Conservation (phyloP, 768 basidiomycete genomes). For the Podaxis rugospora region DNA sequence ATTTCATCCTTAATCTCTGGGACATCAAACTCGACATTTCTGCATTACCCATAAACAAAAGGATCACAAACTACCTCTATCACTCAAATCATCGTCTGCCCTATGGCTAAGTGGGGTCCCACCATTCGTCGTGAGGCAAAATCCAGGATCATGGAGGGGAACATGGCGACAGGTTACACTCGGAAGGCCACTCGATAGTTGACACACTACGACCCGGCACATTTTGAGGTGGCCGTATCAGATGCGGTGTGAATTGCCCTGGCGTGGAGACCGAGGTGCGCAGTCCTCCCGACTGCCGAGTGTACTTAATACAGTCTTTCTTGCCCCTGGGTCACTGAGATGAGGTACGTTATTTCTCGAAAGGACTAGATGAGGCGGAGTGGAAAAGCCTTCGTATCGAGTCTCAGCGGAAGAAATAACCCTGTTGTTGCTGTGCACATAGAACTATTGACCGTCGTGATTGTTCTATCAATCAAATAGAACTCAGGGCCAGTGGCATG, state of each 20-base stretch:
- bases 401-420: neutral
- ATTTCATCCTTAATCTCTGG: too few relatives aligned
- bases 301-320: neutral
- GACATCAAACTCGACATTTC: too few relatives aligned
- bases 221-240: neutral
- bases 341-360: neutral
- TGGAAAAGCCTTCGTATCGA: neutral
- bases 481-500: neutral
- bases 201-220: neutral
- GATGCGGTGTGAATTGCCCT: too few relatives aligned
- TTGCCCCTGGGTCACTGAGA: neutral
- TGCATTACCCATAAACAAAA: too few relatives aligned
- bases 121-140: too few relatives aligned
- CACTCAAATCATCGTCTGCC: too few relatives aligned
- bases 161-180: too few relatives aligned
- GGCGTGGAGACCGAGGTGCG: neutral
- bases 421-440: neutral
- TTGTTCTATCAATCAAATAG: neutral
- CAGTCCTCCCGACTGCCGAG: neutral
- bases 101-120: too few relatives aligned
- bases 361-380: neutral
- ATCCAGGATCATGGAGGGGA: too few relatives aligned
- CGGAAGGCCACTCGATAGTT: too few relatives aligned
- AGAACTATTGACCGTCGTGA: neutral
- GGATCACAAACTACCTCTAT: too few relatives aligned